Evolutionary conservation across 2,329 filamentous ascomycete genomes (phyloP), one percentile per base, ranked within the genome.

Genomic region (Curvularia spicifera): DNA sequence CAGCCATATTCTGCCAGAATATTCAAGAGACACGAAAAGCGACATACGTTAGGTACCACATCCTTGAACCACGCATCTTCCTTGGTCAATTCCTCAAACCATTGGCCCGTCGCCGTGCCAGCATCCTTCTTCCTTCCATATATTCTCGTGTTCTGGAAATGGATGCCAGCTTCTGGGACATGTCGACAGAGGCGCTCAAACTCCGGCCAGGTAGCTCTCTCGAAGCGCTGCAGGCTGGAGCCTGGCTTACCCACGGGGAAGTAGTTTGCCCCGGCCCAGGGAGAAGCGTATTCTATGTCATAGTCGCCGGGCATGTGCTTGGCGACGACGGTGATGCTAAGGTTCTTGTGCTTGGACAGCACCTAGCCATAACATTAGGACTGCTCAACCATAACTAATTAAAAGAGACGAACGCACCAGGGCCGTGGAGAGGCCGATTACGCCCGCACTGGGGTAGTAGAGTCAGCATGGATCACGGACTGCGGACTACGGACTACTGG

Each of bases 291-390:
- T 82, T 96, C 91, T 62, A 93, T 89, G 66, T 96, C 90, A 76
- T 93, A 95, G 79, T 97, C 93, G 29, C 93, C 93, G 0, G 93
- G 93, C 91, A 96, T 95, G 74, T 96, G 90, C 74, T 95, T 96
- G 6, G 91, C 88, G 35, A 92, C 81, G 43, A 96, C 82, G 88
- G 71, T 93, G 63, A 96, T 78, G 26, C 81, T 79, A 65, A 88
- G 83, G 10, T 77, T 69, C 5, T 79, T 76, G 66, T 87, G 82
- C 58, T 81, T 81, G 12, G 87, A 87, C 13, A 90, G 78, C 15
- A 86, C 24, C 24, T 26, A 26, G 24, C 24, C 24, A 26, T 26
- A 6, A 1, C 24, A 26, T 26, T 26, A 26, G 24, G 24, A 26
- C 18, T 18, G 24, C 24, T 26, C 4, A 6, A 26, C 24, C 6